Conservation (phyloP, 116 monocot species). For the Trichopus zeylanicus region DNA sequence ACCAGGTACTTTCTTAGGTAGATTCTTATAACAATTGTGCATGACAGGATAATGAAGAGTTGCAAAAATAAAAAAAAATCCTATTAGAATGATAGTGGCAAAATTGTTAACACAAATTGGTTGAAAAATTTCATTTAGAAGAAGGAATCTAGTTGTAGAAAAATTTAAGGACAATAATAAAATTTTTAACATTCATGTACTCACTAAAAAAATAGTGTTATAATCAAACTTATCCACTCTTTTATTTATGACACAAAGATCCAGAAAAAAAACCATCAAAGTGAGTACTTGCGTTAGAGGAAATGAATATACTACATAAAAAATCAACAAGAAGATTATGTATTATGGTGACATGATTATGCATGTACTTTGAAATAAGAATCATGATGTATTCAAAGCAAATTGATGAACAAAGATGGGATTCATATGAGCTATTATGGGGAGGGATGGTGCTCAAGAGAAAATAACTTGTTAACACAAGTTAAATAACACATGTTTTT, state of each 20-base stretch:
- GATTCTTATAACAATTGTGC: constrained; percentile 45
- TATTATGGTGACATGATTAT: not conserved
- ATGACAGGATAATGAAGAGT: constrained; percentile 36
- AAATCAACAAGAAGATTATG: not conserved
- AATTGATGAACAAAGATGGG: too few relatives aligned
- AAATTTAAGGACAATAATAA: not conserved
- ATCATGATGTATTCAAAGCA: not conserved
- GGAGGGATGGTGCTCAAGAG: too few relatives aligned
- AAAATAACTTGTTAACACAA: too few relatives aligned
- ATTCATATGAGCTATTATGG: too few relatives aligned
- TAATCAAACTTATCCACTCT: constrained; percentile 45
- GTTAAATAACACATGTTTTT: too few relatives aligned
- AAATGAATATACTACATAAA: constrained; percentile 39
- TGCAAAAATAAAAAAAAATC: constrained; percentile 7
- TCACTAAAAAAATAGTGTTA: constrained; percentile 23
- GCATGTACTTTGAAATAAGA: not conserved
- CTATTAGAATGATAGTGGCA: not conserved
- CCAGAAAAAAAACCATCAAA: constrained; percentile 45
- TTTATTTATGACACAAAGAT: constrained; percentile 44
- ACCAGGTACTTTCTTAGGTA: constrained; percentile 46
- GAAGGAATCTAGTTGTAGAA: not conserved
- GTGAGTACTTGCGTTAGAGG: constrained; percentile 46
- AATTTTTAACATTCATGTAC: not conserved
- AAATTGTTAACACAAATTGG: not conserved
- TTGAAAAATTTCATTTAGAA: not conserved